Conservation (phyloP, 495 filamentous ascomycete species). For the Aspergillus nanangensis region DNA sequence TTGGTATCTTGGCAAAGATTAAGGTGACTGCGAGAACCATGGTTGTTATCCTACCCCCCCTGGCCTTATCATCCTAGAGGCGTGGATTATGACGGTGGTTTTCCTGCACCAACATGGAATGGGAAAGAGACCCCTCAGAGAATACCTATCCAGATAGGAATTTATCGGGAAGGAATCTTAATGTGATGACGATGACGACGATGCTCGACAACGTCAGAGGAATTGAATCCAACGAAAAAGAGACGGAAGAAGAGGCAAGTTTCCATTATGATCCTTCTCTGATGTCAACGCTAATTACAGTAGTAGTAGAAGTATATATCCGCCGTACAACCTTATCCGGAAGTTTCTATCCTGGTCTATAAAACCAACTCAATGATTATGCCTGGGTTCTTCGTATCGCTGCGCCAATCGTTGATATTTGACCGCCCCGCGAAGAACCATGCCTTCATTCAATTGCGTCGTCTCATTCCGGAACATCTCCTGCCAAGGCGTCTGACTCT, state of each 20-base stretch:
- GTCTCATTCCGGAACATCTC: constrained; percentile 48
- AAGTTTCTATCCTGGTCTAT: too few species aligned
- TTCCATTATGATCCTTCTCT: too few species aligned
- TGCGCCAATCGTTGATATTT: constrained; percentile 52
- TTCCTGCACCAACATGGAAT: neutral
- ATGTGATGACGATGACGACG: too few species aligned
- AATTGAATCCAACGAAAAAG: too few species aligned
- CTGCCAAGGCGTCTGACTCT: constrained; percentile 48
- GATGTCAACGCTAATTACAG: too few species aligned
- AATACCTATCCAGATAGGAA: too few species aligned
- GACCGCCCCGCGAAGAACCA: constrained; percentile 47
- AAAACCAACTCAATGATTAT: constrained; percentile 39
- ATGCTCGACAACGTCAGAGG: too few species aligned
- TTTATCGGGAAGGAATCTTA: too few species aligned
- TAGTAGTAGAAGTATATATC: neutral
- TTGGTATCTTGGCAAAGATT: neutral
- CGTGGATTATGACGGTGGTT: neutral
- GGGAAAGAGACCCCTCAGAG: too few species aligned
- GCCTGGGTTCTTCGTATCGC: constrained; percentile 35
- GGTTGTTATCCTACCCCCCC: neutral
- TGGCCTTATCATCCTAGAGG: too few species aligned
- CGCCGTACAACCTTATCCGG: too few species aligned
- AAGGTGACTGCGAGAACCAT: neutral
- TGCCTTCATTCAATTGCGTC: constrained; percentile 47
- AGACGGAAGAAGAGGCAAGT: too few species aligned